phyloP scores from a whole-genome alignment of 495 filamentous ascomycete species.

The Neurospora hispaniola region DNA sequence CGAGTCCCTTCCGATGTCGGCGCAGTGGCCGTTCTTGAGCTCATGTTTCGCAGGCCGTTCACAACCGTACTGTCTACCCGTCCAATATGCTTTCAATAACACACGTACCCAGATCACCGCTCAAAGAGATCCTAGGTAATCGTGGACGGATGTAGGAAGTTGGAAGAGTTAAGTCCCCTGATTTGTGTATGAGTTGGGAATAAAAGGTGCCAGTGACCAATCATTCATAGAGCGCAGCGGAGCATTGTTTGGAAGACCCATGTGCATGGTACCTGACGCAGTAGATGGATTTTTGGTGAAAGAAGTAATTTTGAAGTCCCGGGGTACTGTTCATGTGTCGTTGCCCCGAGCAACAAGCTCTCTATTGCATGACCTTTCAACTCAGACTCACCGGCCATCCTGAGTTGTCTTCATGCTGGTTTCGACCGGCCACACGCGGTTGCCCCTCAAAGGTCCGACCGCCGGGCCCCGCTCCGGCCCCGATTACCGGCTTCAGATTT shows the following conservation, averaged over 20 bases:
- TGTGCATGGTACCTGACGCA: background rate
- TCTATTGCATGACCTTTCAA: background rate
- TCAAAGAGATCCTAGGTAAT: background rate
- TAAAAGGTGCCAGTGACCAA: background rate
- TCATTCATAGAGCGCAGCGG: background rate
- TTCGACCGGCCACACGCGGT: background rate
- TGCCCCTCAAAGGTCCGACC: background rate
- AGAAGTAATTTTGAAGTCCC: background rate
- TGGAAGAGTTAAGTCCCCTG: background rate
- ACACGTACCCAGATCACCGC: background rate
- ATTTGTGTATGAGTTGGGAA: background rate
- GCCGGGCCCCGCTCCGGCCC: background rate
- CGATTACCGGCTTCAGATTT: background rate
- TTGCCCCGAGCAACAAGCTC: background rate
- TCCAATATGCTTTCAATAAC: background rate
- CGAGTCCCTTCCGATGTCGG: background rate
- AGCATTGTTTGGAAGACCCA: background rate
- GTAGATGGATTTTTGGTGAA: background rate
- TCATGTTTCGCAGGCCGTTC: background rate
- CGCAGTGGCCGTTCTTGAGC: background rate
- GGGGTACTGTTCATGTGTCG: background rate
- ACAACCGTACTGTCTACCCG: background rate
- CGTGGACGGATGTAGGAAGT: background rate
- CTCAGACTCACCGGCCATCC: background rate
- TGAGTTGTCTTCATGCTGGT: background rate